A percentile compares a stretch with the other conserved stretches of the same genome.
phyloP scores from a whole-genome alignment of 2,329 filamentous ascomycete species.

The Arthrobotrys conoides region DNA sequence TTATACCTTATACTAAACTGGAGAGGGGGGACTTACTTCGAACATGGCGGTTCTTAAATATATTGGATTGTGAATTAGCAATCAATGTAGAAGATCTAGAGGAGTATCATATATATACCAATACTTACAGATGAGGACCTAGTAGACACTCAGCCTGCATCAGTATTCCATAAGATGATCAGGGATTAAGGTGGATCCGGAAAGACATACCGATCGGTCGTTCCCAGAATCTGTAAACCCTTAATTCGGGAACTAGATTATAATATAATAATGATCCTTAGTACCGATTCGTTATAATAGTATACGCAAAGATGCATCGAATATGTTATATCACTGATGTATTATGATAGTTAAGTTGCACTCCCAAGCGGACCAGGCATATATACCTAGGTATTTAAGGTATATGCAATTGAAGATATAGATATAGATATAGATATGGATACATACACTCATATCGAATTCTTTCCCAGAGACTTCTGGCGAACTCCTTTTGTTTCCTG shows the following conservation, averaged over 20 bases:
- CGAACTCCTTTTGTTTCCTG: conserved; percentile 41
- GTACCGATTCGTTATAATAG: background rate
- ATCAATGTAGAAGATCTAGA: background rate
- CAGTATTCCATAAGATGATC: too few relatives aligned
- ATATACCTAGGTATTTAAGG: background rate
- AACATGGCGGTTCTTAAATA: conserved; percentile 79
- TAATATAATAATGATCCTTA: background rate
- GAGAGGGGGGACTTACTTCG: conserved; percentile 71
- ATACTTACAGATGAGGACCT: conserved; percentile 56
- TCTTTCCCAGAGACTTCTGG: conserved; percentile 48
- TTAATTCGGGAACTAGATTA: conserved; percentile 81
- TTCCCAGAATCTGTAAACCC: conserved; percentile 85
- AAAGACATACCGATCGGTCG: conserved; percentile 74
- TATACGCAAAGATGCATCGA: too few relatives aligned
- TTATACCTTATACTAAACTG: background rate
- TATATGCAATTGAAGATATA: too few relatives aligned
- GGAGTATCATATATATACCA: background rate
- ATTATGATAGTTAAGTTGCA: too few relatives aligned
- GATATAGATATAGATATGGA: background rate
- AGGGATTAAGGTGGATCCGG: too few relatives aligned
- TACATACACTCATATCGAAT: conserved; percentile 45
- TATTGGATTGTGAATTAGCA: background rate
- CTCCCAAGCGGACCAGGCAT: background rate
- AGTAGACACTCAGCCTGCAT: background rate
- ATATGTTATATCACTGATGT: too few relatives aligned